Evolutionary conservation across 169 alveolate species (phyloP), one percentile per base, ranked within the genome.

Genomic region (Plasmodium gonderi): DNA sequence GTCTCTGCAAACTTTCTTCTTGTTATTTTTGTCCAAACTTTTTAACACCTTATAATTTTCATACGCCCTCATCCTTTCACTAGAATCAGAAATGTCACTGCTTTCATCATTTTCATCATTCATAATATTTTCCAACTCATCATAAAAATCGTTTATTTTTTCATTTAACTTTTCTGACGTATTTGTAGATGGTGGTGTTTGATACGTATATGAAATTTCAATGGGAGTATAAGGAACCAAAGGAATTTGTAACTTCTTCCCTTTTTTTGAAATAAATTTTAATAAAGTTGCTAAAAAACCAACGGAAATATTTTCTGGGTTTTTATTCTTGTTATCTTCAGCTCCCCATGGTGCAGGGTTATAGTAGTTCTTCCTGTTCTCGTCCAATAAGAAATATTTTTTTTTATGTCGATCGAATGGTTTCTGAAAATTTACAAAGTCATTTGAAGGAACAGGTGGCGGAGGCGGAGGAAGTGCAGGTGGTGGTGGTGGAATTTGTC

Each of bases 251-350:
- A 77, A 4, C 72, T 78, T 90, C 42, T 90, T 90, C 29, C 82
- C 91, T 38, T 78, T 90, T 69, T 78, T 90, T 1, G 94, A 90
- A 26, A 90, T 90, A 0, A 65, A 42, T 45, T 90, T 90, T 78
- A 90, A 67, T 44, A 90, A 20, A 1, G 94, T 78, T n/a, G 94
- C 94, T 78, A 90, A 90, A 65, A 90, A 90, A 0, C 94, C 94
- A 31, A 90, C 94, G 5, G 94, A 29, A 44, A 90, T 77, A n/a
- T 45, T 36, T 68, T 90, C 94, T 6, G 91, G 91, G n/a, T 90
- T 78, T 69, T 83, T 83, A 20, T n/a, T n/a, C 26, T 14, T 31
- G 42, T 72, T 51, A 4, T 72, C 64, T 38, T 31, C 74, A 40
- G 20, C 64, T 0, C 14, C 65, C n/a, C 77, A 23, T 1, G 60